Base-by-base conservation (phyloP, 1,139 yeast species). In the Candida gigantensis region DNA sequence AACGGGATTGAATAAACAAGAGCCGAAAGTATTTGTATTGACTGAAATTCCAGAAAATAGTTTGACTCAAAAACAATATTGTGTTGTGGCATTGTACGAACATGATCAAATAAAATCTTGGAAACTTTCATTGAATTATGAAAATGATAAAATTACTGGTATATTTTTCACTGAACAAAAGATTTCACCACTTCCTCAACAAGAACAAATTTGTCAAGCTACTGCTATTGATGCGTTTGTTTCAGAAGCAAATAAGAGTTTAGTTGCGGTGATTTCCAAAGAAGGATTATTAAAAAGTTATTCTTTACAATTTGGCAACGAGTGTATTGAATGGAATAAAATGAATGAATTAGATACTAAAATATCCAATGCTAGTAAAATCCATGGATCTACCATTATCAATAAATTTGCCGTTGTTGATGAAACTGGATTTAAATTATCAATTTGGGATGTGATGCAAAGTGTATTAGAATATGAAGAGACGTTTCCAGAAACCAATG, bases 381-480 rank as follows among this genome's bases (percentile, higher is more conserved):
- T 87, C 2, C 79, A 83, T 36, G 95, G 89, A 0, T 84, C 96
- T 0, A 79, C 92, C 0, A 48, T 60, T 3, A 77, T 84, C 14
- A 76, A 80, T 36, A 87, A 85, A 48, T 65, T 87, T 34, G 95
- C 95, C 2, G 69, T 89, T 9, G 79, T 85, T 9, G 81, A 79
- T 53, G 68, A 68, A 8, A 42, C 65, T 0, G 76, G 79, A 1
- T 60, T 60, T 24, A 67, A 66, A 29, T 57, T 90, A 32, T 66
- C 81, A 1, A 77, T 90, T 14, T 90, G 96, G 95, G 95, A 89
- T 57, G 68, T 81, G 23, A 71, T 71, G 28, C 70, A 83, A 24
- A 77, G 81, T 4, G 77, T 85, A 2, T 59, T 86, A 35, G 97
- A 89, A 53, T 85, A 79, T 50, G 69, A 68, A 35, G 80, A 78